Percentiles rank a stretch among this genome's conserved stretches.
Conservation (phyloP, 2,329 filamentous ascomycete species). For the Neurospora sp. region DNA sequence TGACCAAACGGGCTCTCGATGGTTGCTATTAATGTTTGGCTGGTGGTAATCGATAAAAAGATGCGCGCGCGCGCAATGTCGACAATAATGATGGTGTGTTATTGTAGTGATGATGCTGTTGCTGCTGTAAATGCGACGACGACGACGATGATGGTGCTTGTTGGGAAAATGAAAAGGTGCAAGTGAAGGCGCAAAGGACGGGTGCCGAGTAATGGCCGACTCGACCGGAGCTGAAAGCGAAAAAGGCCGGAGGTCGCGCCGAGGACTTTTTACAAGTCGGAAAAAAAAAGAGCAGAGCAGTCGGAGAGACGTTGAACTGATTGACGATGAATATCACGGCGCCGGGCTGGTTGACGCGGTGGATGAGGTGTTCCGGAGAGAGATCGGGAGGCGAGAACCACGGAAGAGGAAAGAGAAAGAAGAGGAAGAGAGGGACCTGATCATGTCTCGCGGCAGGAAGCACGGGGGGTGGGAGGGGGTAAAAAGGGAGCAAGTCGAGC, state of each 20-base stretch:
- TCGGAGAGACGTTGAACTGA: neutral
- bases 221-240: neutral
- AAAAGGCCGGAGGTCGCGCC: neutral
- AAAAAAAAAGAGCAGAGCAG: neutral
- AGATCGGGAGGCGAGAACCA: neutral
- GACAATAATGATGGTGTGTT: neutral
- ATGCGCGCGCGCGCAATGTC: neutral
- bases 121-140: neutral
- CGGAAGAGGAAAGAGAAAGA: conserved; percentile 5
- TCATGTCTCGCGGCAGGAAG: conserved; percentile 1
- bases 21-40: neutral
- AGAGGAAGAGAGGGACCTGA: conserved; percentile 11
- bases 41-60: neutral
- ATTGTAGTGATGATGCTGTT: neutral
- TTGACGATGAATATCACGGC: neutral
- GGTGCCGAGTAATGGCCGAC: neutral
- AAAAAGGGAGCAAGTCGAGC: conserved; percentile 16
- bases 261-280: neutral
- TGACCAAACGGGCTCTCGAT: neutral
- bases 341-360: neutral
- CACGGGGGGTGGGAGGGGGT: conserved; percentile 10
- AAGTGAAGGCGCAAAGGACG: neutral
- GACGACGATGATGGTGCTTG: neutral
- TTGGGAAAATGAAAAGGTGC: neutral
- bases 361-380: conserved; percentile 7